A percentile compares a stretch with the other conserved stretches of the same genome.
phyloP scores from a whole-genome alignment of 768 basidiomycete genomes.

The Trametes punicea region DNA sequence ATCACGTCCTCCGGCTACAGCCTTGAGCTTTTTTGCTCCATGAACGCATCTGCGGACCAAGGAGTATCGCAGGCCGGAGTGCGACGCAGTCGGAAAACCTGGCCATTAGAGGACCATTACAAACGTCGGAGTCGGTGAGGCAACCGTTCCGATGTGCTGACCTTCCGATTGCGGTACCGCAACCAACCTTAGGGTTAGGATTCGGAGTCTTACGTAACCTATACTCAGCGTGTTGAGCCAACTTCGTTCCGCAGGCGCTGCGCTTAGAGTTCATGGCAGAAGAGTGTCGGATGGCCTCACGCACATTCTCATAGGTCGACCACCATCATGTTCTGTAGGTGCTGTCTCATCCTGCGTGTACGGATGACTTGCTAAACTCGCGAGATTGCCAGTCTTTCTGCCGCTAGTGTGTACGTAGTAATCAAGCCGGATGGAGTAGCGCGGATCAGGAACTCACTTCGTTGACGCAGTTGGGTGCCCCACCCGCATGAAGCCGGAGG shows the following conservation, averaged over 20 bases:
- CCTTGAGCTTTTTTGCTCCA: background rate
- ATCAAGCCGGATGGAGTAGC: background rate
- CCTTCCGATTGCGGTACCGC: conserved; percentile 2
- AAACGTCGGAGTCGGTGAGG: background rate
- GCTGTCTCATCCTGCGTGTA: background rate
- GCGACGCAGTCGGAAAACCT: background rate
- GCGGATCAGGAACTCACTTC: conserved; percentile 12
- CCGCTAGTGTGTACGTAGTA: conserved; percentile 33
- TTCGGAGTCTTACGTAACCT: background rate
- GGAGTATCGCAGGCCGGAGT: background rate
- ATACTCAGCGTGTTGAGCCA: conserved; percentile 1
- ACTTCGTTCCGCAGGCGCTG: conserved; percentile 13
- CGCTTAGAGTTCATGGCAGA: background rate
- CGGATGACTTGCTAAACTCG: background rate
- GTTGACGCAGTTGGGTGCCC: conserved; percentile 58
- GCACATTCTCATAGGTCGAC: conserved; percentile 14
- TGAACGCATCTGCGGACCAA: background rate
- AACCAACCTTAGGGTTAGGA: background rate
- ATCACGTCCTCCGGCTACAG: conserved; percentile 1
- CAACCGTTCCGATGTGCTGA: background rate
- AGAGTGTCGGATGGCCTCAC: background rate
- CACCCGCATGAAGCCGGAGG: conserved; percentile 54
- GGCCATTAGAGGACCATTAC: background rate
- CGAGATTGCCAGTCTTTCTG: conserved; percentile 30
- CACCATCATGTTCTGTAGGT: conserved; percentile 29